Conservation (phyloP, 1,284 basidiomycete genomes). For the Ganoderma meredithae region DNA sequence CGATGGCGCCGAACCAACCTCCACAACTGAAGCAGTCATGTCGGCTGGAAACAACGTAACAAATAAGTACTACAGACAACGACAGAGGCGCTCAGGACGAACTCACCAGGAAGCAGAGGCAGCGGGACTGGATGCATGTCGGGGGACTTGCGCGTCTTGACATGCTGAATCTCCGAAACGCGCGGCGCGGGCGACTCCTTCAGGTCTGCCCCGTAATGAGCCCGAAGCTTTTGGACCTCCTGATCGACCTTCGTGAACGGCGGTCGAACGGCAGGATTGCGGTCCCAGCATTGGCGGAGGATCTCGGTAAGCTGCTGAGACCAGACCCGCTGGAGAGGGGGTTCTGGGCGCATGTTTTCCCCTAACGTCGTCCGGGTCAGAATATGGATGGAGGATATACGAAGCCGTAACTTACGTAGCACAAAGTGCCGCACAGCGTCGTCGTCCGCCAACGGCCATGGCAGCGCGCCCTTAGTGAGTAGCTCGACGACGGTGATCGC, state of each 20-base stretch:
- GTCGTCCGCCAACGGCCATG: conserved; percentile 69
- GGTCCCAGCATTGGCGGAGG: conserved; percentile 58
- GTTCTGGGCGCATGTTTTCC: conserved; percentile 60
- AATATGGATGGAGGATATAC: conserved; percentile 1
- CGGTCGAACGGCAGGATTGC: conserved; percentile 53
- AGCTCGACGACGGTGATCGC: conserved; percentile 77
- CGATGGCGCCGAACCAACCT: conserved; percentile 30
- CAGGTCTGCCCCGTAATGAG: conserved; percentile 40
- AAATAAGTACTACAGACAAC: not conserved
- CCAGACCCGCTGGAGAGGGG: conserved; percentile 48
- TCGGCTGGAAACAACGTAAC: conserved; percentile 26
- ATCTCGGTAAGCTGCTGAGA: conserved; percentile 45
- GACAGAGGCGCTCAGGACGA: not conserved
- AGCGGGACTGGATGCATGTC: conserved; percentile 48
- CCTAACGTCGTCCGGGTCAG: conserved; percentile 44
- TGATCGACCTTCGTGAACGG: conserved; percentile 53
- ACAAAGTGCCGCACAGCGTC: conserved; percentile 65
- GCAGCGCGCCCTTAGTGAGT: conserved; percentile 65
- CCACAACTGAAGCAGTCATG: conserved; percentile 32
- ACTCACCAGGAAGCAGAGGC: conserved; percentile 40
- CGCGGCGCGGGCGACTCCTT: conserved; percentile 37
- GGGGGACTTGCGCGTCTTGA: conserved; percentile 40
- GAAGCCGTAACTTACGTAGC: conserved; percentile 52
- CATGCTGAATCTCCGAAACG: conserved; percentile 29
- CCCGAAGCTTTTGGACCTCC: conserved; percentile 48